Percentiles rank a stretch among this genome's conserved stretches.
phyloP scores from a whole-genome alignment of 1,284 basidiomycete species.

The Calocybe gambosa region DNA sequence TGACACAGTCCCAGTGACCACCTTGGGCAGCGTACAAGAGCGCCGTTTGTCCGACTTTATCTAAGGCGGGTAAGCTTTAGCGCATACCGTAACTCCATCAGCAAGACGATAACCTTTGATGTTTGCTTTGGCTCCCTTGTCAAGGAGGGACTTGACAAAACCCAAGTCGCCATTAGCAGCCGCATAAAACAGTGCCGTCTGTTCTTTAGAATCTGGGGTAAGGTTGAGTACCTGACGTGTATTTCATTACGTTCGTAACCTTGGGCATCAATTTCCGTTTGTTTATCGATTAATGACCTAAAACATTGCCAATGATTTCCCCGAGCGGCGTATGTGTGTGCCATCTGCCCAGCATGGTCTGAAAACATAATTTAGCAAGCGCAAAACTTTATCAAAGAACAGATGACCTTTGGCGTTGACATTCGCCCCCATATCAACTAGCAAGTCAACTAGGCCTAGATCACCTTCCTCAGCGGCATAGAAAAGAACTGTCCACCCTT shows the following conservation, averaged over 20 bases:
- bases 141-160: not conserved
- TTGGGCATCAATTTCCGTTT: not conserved
- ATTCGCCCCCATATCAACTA: not conserved
- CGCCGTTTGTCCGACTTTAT: too few relatives aligned
- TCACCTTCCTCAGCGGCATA: not conserved
- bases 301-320: not conserved
- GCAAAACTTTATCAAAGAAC: not conserved
- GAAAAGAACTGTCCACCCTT: not conserved
- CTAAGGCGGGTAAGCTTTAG: too few relatives aligned
- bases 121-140: too few relatives aligned
- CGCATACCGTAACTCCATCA: too few relatives aligned
- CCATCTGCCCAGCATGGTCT: not conserved
- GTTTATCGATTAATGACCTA: conserved; percentile 1
- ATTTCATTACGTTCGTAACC: not conserved
- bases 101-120: too few relatives aligned
- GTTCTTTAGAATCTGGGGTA: not conserved
- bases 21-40: too few relatives aligned
- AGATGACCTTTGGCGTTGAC: not conserved
- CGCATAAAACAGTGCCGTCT: not conserved
- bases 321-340: not conserved
- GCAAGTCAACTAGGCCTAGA: not conserved
- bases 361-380: not conserved
- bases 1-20: too few relatives aligned
- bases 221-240: not conserved
- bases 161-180: not conserved